These are phyloP conservation scores for Osmanthus fragrans DNA, from an alignment of 257 asterid species.

Conservation along the genomic window DNA sequence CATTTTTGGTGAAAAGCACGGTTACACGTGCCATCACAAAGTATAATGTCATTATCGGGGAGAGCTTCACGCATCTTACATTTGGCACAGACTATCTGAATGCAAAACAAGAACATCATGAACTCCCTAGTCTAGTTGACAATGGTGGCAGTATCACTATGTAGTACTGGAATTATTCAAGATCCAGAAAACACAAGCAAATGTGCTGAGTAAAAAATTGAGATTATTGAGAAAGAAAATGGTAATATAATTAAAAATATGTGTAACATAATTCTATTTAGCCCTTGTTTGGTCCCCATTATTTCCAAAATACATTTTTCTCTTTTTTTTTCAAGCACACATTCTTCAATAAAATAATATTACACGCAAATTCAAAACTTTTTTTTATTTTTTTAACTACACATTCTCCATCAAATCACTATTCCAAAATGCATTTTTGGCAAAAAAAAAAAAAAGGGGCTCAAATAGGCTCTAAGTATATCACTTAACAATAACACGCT, in stretches of 20 bases:
- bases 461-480: neutral
- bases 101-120: slow-evolving; percentile 24
- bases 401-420: no score
- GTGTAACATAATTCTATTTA: neutral
- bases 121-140: slow-evolving; percentile 7
- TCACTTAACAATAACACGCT: slow-evolving; percentile 3
- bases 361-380: no score
- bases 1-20: slow-evolving; percentile 93
- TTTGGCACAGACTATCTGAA: slow-evolving; percentile 91
- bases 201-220: neutral
- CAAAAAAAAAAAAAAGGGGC: no score
- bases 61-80: slow-evolving; percentile 77
- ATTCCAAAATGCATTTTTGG: no score
- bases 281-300: no score
- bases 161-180: neutral
- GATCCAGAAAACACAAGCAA: neutral
- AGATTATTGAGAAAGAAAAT: neutral
- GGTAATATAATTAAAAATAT: neutral
- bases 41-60: slow-evolving; percentile 89
- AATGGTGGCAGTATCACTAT: neutral
- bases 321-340: no score
- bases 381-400: no score
- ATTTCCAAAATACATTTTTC: no score
- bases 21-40: slow-evolving; percentile 95
- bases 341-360: no score